Evolutionary conservation across 306 rosid species (phyloP).

Genomic region (Boehmeria nivea): DNA sequence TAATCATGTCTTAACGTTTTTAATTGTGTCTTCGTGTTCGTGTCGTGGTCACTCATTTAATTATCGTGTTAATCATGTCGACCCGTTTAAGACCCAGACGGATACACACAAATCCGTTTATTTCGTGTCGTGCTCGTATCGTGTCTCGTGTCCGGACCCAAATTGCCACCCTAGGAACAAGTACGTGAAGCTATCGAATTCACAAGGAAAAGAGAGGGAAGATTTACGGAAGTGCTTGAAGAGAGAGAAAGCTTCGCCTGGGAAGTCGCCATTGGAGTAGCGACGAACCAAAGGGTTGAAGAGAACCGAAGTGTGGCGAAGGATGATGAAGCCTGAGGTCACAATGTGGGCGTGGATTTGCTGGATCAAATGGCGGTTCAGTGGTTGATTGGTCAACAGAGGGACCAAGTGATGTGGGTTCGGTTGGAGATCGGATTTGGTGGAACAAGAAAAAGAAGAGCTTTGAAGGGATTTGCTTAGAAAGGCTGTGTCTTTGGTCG

Average conservation of each 20-base stretch:
- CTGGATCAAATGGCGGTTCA: slow-evolving; percentile 24
- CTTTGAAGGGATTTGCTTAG: background rate
- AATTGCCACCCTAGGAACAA: no score
- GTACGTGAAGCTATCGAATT: slow-evolving; percentile 52
- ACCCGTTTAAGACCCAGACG: no score
- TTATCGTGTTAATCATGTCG: no score
- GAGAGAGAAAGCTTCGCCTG: slow-evolving; percentile 44
- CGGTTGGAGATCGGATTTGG: background rate
- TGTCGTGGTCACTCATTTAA: no score
- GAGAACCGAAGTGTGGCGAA: slow-evolving; percentile 29
- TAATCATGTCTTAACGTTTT: no score
- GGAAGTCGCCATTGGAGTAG: slow-evolving; percentile 31
- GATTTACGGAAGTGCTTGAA: slow-evolving; percentile 1
- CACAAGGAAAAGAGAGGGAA: slow-evolving; percentile 13
- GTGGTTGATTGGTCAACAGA: slow-evolving; percentile 41
- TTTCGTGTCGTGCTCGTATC: no score
- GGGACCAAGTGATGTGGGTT: slow-evolving; percentile 36
- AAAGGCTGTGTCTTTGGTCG: no score
- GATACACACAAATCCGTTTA: no score
- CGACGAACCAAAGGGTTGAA: slow-evolving; percentile 47
- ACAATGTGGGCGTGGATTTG: slow-evolving; percentile 50
- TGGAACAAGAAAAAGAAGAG: background rate
- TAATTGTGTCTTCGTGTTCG: no score
- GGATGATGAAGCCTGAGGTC: slow-evolving; percentile 45
- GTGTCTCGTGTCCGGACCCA: no score